These are phyloP conservation scores for Aurinia saxatilis DNA, from an alignment of 345 rosid genomes.

Conservation along the genomic window DNA sequence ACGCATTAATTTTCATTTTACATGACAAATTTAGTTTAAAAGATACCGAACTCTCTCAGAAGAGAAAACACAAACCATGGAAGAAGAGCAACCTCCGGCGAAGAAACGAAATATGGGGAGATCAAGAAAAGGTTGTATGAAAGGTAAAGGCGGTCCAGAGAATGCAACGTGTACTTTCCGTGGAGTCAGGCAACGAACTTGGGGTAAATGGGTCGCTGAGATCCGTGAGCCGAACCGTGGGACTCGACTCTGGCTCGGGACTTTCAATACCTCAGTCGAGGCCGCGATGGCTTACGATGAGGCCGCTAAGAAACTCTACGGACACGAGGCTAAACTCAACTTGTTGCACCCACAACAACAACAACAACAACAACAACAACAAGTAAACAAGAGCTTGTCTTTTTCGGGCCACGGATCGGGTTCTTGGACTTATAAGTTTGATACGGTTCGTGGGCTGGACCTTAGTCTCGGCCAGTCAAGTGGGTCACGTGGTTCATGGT, in stretches of 20 bases:
- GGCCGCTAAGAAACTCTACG: conserved; percentile 47
- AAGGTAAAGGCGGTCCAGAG: conserved; percentile 65
- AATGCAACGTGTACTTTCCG: conserved; percentile 46
- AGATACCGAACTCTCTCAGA: not conserved
- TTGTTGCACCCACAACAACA: conserved; percentile 26
- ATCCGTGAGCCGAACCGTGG: conserved; percentile 48
- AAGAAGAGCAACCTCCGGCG: conserved; percentile 25
- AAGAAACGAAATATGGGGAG: conserved; percentile 40
- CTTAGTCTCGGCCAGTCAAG: conserved; percentile 20
- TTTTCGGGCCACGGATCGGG: conserved; percentile 6
- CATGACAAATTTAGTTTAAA: not conserved
- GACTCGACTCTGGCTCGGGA: conserved; percentile 51
- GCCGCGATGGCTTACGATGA: conserved; percentile 52
- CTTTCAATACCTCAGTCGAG: conserved; percentile 42
- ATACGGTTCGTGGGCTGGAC: conserved; percentile 14
- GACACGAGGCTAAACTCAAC: conserved; percentile 43
- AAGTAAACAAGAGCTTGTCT: conserved; percentile 9
- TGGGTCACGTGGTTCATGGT: conserved; percentile 17
- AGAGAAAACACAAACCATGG: conserved; percentile 13
- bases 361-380: too few species aligned
- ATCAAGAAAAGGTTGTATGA: conserved; percentile 68
- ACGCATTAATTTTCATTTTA: not conserved
- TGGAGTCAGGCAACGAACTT: conserved; percentile 53
- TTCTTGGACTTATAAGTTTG: conserved; percentile 10
- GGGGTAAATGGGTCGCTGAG: conserved; percentile 72